phyloP scores from a whole-genome alignment of 2,329 filamentous ascomycete species.

The Penicillium sp. region DNA sequence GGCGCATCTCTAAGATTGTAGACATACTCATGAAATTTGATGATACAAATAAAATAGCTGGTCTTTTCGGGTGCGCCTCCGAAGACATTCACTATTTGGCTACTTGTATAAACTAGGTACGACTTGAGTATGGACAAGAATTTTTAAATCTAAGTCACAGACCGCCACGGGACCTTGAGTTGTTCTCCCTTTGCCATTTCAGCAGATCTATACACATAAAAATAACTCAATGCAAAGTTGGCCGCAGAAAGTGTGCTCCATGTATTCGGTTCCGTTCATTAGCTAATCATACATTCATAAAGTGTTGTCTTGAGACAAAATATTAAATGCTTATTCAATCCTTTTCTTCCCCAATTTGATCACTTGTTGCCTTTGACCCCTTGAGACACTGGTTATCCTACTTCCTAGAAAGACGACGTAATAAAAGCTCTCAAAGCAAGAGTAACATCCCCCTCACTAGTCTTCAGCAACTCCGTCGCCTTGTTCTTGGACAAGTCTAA shows the following conservation, averaged over 20 bases:
- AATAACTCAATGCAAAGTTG: background rate
- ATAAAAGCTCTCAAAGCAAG: slow-evolving; percentile 46
- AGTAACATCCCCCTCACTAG: slow-evolving; percentile 46
- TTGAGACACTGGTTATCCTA: background rate
- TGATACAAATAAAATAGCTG: background rate
- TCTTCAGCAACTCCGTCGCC: slow-evolving; percentile 48
- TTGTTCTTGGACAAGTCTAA: slow-evolving; percentile 48
- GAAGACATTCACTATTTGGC: too few relatives aligned
- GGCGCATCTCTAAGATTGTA: background rate
- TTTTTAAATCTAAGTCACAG: too few relatives aligned
- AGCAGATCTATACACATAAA: background rate
- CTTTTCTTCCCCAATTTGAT: background rate
- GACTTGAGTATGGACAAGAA: background rate
- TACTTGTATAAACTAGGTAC: background rate
- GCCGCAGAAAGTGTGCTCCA: background rate
- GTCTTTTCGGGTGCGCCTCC: background rate
- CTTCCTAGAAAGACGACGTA: slow-evolving; percentile 20
- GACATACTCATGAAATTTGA: background rate
- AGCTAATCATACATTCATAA: background rate
- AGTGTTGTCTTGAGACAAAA: background rate
- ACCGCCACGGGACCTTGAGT: background rate
- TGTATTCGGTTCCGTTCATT: background rate
- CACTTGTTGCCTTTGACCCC: background rate
- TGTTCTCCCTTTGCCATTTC: background rate
- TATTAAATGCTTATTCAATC: background rate